Percentiles rank a stretch among this genome's conserved stretches.
Evolutionary conservation across 2,329 filamentous ascomycete species (phyloP).

Genomic region (Aspergillus brunneoviolaceus): DNA sequence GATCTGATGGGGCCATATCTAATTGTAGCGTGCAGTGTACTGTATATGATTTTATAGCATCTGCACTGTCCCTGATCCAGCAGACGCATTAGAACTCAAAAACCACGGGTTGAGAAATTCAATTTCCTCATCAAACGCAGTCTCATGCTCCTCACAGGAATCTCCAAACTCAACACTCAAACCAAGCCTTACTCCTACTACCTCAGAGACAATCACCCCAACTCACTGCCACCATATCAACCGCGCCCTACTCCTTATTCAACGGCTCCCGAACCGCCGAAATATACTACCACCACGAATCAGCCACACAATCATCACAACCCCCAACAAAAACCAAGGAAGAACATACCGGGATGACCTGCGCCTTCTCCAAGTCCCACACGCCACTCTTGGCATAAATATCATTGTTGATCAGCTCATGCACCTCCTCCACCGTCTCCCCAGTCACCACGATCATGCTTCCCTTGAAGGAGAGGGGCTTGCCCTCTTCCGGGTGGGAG

Average conservation of each 20-base stretch:
- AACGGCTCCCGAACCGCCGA: neutral
- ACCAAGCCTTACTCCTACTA: too few species aligned
- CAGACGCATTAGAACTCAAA: too few species aligned
- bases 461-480: constrained; percentile 16
- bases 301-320: neutral
- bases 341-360: constrained; percentile 16
- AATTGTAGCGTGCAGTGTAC: too few species aligned
- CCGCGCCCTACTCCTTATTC: neutral
- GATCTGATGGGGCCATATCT: too few species aligned
- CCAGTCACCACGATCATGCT: constrained; percentile 22
- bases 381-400: constrained; percentile 21
- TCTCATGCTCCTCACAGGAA: too few species aligned
- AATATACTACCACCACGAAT: neutral
- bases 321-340: neutral
- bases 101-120: too few species aligned
- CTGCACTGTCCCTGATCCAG: too few species aligned
- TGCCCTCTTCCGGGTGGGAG: constrained; percentile 11
- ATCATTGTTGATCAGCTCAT: constrained; percentile 16
- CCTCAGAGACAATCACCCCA: too few species aligned
- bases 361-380: constrained; percentile 20
- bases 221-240: too few species aligned
- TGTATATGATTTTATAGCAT: too few species aligned
- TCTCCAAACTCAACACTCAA: too few species aligned
- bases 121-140: too few species aligned
- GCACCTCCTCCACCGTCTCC: constrained; percentile 17